Conservation (phyloP, 176 grass and related monocot genomes). For the Oryza punctata region DNA sequence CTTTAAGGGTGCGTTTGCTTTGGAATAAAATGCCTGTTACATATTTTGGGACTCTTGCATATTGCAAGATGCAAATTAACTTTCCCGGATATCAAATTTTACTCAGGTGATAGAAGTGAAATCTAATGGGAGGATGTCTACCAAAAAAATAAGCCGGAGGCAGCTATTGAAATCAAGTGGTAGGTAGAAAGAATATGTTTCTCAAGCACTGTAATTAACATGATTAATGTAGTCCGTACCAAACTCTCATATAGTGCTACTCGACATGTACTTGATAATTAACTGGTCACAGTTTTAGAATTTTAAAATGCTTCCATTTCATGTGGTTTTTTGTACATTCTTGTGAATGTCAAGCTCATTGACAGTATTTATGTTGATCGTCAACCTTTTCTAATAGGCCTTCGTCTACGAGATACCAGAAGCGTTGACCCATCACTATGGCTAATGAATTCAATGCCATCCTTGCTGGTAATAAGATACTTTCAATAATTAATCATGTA, state of each 20-base stretch:
- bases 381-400: slow-evolving; percentile 48
- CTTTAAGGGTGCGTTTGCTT: neutral
- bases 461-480: slow-evolving; percentile 67
- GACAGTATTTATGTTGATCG: neutral
- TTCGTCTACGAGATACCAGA: slow-evolving; percentile 89
- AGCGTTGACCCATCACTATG: slow-evolving; percentile 94
- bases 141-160: slow-evolving; percentile 82
- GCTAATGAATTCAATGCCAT: slow-evolving; percentile 98
- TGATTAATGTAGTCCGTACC: neutral
- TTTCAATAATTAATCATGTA: neutral
- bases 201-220: neutral
- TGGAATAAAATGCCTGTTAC: neutral
- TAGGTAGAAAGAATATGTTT: slow-evolving; percentile 30
- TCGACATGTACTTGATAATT: neutral
- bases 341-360: slow-evolving; percentile 8
- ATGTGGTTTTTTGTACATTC: neutral
- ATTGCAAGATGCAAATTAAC: slow-evolving; percentile 14
- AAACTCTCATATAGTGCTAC: neutral
- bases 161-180: slow-evolving; percentile 97
- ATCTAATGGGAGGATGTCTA: slow-evolving; percentile 71
- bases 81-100: slow-evolving; percentile 9
- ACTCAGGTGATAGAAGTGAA: slow-evolving; percentile 88
- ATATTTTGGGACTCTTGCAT: neutral
- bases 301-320: neutral
- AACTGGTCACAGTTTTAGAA: neutral